Conservation (phyloP, 495 filamentous ascomycete species). For the Rostrohypoxylon terebratum region DNA sequence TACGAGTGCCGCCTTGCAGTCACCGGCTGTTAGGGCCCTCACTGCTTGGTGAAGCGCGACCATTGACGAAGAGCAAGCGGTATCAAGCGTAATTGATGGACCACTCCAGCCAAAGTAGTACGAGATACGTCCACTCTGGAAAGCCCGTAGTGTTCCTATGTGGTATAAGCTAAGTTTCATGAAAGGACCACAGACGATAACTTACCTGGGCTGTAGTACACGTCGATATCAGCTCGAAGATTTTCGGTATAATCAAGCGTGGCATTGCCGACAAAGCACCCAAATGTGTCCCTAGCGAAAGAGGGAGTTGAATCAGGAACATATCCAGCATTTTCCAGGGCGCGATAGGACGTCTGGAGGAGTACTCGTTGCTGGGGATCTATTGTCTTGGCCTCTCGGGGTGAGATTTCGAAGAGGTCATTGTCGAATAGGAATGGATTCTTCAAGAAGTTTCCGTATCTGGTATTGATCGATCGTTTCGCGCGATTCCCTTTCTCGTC, state of each 20-base stretch:
- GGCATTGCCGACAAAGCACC: slow-evolving; percentile 1
- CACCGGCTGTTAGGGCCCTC: background rate
- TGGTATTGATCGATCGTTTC: slow-evolving; percentile 3
- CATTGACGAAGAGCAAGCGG: slow-evolving; percentile 56
- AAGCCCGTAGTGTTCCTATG: background rate
- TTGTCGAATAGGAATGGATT: slow-evolving; percentile 56
- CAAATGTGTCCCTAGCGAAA: background rate
- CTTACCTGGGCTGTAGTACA: slow-evolving; percentile 9
- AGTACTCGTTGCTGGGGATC: slow-evolving; percentile 50
- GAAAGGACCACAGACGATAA: background rate
- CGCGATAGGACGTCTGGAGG: slow-evolving; percentile 55
- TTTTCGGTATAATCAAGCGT: slow-evolving; percentile 8
- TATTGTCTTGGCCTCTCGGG: slow-evolving; percentile 55
- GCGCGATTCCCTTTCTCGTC: background rate
- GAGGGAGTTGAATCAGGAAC: slow-evolving; percentile 9
- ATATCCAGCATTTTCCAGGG: slow-evolving; percentile 58
- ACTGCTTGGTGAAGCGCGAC: slow-evolving; percentile 15
- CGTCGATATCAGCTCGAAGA: background rate
- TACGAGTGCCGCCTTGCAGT: slow-evolving; percentile 1
- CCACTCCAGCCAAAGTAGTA: slow-evolving; percentile 64
- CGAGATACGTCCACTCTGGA: slow-evolving; percentile 11
- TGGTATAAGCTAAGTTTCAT: background rate
- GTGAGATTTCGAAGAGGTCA: slow-evolving; percentile 59
- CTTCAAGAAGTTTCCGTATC: slow-evolving; percentile 17
- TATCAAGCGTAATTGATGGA: slow-evolving; percentile 59